Evolutionary conservation across 352 stramenopile genomes (phyloP).

Genomic region (Phytophthora pini): DNA sequence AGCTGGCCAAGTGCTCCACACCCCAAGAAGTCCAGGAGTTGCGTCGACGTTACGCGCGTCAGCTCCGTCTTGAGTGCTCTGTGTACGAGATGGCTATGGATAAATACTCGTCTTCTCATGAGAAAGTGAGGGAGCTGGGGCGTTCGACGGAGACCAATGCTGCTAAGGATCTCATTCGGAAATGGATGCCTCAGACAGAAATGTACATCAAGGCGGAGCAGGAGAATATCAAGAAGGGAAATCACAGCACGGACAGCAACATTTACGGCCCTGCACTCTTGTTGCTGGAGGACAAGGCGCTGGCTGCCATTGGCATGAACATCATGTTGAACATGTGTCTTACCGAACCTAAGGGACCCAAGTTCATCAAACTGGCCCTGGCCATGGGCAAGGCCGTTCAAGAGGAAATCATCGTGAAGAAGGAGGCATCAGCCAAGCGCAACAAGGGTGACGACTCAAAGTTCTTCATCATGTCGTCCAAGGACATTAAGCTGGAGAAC

Average conservation of each 20-base stretch:
- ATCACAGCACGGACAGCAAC: slow-evolving; percentile 76
- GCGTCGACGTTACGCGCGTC: slow-evolving; percentile 72
- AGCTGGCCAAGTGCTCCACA: slow-evolving; percentile 56
- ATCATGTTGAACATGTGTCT: slow-evolving; percentile 79
- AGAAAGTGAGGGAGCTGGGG: slow-evolving; percentile 61
- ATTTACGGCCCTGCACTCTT: slow-evolving; percentile 76
- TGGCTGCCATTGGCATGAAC: slow-evolving; percentile 69
- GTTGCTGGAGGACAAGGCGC: slow-evolving; percentile 58
- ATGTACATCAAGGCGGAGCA: slow-evolving; percentile 61
- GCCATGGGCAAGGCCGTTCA: slow-evolving; percentile 79
- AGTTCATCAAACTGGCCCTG: slow-evolving; percentile 85
- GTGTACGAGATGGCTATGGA: slow-evolving; percentile 86
- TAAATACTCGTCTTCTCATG: slow-evolving; percentile 55
- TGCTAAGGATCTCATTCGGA: slow-evolving; percentile 63
- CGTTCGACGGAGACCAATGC: slow-evolving; percentile 60
- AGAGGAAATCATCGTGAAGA: slow-evolving; percentile 74
- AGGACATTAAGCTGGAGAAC: slow-evolving; percentile 43
- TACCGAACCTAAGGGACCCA: slow-evolving; percentile 66
- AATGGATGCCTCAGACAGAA: slow-evolving; percentile 58
- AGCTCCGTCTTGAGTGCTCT: slow-evolving; percentile 79
- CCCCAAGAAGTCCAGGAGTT: slow-evolving; percentile 60
- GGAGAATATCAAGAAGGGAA: slow-evolving; percentile 54
- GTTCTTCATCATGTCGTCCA: slow-evolving; percentile 37
- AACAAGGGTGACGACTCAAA: slow-evolving; percentile 24
- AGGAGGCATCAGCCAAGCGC: slow-evolving; percentile 48